Evolutionary conservation across 768 basidiomycete genomes (phyloP).

Genomic region (Brasilioporus rufonigricans): DNA sequence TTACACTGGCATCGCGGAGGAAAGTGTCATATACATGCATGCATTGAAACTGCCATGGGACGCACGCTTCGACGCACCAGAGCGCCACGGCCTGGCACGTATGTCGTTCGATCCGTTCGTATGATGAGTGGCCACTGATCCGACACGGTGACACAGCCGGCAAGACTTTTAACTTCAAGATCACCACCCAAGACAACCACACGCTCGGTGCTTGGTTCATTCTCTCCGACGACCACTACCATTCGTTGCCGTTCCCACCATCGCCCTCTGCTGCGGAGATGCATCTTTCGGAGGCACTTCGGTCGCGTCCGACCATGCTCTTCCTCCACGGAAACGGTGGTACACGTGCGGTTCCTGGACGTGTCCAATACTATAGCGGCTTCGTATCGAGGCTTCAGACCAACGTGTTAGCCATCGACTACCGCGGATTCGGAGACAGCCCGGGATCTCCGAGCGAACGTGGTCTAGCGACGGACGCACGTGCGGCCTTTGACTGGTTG

Average conservation of each 20-base stretch:
- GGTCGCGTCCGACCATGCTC: conserved; percentile 69
- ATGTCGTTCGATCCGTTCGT: conserved; percentile 23
- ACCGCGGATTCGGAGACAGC: conserved; percentile 91
- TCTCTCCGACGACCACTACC: conserved; percentile 65
- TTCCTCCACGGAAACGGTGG: conserved; percentile 91
- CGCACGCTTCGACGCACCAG: conserved; percentile 65
- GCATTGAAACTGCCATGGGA: conserved; percentile 59
- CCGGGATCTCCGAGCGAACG: conserved; percentile 71
- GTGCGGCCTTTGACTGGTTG: conserved; percentile 81
- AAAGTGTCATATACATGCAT: conserved; percentile 64
- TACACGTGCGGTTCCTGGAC: conserved; percentile 64
- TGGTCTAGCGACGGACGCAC: conserved; percentile 72
- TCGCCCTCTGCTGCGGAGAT: conserved; percentile 35
- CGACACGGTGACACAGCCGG: conserved; percentile 46
- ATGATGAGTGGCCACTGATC: not conserved
- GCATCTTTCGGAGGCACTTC: conserved; percentile 54
- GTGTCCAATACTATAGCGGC: conserved; percentile 66
- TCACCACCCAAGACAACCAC: conserved; percentile 75
- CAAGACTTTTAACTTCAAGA: conserved; percentile 69
- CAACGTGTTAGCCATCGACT: conserved; percentile 87
- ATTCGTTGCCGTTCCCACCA: conserved; percentile 40
- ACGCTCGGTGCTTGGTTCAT: conserved; percentile 86
- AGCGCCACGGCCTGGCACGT: conserved; percentile 83
- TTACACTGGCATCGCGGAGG: conserved; percentile 18
- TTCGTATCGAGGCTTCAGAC: conserved; percentile 63